Evolutionary conservation across 495 filamentous ascomycete species (phyloP), one percentile per base, ranked within the genome.

Genomic region (Annulohypoxylon maeteangense): DNA sequence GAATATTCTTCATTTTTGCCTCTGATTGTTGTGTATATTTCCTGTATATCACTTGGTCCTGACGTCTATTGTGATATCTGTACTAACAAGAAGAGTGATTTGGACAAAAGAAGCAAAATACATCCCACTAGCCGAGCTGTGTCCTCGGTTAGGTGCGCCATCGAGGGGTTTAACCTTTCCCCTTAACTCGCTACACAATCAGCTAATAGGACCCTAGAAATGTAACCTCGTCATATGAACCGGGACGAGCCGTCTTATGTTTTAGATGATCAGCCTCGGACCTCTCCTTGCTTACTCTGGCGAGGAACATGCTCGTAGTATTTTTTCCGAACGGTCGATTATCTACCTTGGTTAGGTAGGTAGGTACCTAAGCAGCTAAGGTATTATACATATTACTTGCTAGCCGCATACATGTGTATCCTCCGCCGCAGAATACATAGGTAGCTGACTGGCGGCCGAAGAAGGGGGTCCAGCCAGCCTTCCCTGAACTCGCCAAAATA

Each of bases 241-340:
- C 62, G 68, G 68, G 62, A 71, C 68, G 62, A 66, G 11, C 68
- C 68, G 62, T 34, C 47, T 57, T 31, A 45, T 45, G 18, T 65
- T 42, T 59, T 31, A 50, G 16, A 62, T 45, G 20, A 29, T 34
- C 56, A 71, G 62, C 57, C 25, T 62, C 63, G 50, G 58, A 25
- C 11, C 23, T 53, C 34, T 58, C 51, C 34, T 66, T 71, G 68
- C 63, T 67, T 72, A 72, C 69, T 63, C 34, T 60, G 47, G n/a
- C 22, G 22, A 58, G 40, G 12, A 27, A 44, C 57, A 54, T 61
- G 42, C 57, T 47, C 16, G 32, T 16, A 31, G 36, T 7, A 36
- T 40, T 16, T 56, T 38, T 34, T 20, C 16, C n/a, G 7, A 34
- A 54, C 29, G 50, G 50, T 20, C 50, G 29, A 54, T 54, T 34